phyloP scores from a whole-genome alignment of 495 filamentous ascomycete species.

The Penicillium angulare region DNA sequence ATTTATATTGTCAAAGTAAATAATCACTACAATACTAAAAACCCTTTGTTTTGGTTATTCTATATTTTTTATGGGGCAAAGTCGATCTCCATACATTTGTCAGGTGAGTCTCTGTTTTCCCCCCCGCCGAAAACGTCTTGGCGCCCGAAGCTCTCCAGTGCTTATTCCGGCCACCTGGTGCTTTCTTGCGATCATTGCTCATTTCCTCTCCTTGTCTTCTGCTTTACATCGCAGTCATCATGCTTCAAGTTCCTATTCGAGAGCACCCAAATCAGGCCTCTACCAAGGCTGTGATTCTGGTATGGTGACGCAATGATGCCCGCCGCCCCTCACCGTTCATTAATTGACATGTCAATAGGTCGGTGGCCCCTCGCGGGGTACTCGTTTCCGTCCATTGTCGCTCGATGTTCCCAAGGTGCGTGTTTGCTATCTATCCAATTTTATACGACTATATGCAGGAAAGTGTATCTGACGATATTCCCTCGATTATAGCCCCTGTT shows the following conservation, averaged over 20 bases:
- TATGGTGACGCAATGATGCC: constrained; percentile 31
- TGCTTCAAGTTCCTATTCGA: constrained; percentile 51
- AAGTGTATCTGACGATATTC: constrained; percentile 8
- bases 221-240: constrained; percentile 22
- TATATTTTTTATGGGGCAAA: no score
- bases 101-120: no score
- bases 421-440: constrained; percentile 5
- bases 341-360: constrained; percentile 56
- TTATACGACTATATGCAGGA: neutral
- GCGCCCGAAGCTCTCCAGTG: constrained; percentile 18
- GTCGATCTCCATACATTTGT: constrained; percentile 5
- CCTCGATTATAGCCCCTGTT: constrained; percentile 77
- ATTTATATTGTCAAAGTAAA: no score
- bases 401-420: constrained; percentile 94
- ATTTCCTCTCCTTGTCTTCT: constrained; percentile 5
- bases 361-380: constrained; percentile 91
- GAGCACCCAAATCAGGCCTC: constrained; percentile 48
- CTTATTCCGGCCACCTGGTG: constrained; percentile 18
- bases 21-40: no score
- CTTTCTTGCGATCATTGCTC: constrained; percentile 2
- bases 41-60: no score
- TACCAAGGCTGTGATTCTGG: constrained; percentile 72
- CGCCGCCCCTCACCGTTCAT: constrained; percentile 3
- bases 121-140: constrained; percentile 31
- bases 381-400: constrained; percentile 92